Evolutionary conservation across 2,329 filamentous ascomycete genomes (phyloP), one percentile per base, ranked within the genome.

Genomic region (Daldinia sp.): DNA sequence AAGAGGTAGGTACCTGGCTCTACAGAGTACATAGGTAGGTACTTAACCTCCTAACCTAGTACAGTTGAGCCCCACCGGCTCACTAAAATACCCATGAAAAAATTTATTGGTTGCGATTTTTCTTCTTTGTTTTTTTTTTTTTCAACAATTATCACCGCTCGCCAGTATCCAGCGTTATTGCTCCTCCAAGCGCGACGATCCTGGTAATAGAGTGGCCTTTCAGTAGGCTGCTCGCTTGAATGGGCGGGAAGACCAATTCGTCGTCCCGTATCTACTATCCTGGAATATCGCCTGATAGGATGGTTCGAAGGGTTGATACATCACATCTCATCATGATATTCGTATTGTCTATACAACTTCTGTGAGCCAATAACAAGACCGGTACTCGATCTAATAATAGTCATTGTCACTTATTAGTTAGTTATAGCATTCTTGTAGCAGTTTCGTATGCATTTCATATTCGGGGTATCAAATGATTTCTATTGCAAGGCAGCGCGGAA

Each of bases 261-360:
- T 86, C 89, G 83, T 87, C 88, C 88, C 89, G 90, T 93, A 93
- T 93, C 90, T 93, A 89, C 90, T 91, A 88, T 90, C 88, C 88
- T 91, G 85, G 90, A 93, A 86, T 88, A 25, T 15, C 61, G 81
- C 82, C 82, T 92, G 90, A 92, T 86, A 87, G 88, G 88, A 90
- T 88, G 83, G 90, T 90, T 93, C 90, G 90, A 91, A 89, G 88
- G 87, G 87, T 88, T 85, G 88, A 87, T 85, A 92, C 88, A 92
- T 72, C 21, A 61, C 34, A 48, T 51, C 21, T 58, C 13, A 35
- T n/a, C n/a, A n/a, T n/a, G n/a, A n/a, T n/a, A n/a, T n/a, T n/a
- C n/a, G 48, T 25, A 17, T 17, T 41, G 10, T 29, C 13, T 19
- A 47, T 23, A 4, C 7, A 10, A 15, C 21, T 13, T 9, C 11